phyloP scores from a whole-genome alignment of 2,329 filamentous ascomycete genomes.

The Monosporascus sp. region DNA sequence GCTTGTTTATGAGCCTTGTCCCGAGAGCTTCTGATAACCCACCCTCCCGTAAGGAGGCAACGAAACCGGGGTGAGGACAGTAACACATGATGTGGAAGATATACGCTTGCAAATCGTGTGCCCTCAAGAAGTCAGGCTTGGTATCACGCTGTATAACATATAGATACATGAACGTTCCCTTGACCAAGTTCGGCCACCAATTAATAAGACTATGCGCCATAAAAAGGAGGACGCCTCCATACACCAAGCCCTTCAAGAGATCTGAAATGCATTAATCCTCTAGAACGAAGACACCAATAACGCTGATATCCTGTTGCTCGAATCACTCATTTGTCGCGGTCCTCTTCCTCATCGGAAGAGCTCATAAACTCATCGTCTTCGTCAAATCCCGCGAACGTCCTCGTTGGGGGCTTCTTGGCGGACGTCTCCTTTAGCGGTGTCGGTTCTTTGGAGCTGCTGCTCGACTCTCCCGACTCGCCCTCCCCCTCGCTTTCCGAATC shows the following conservation, averaged over 20 bases:
- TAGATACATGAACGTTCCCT: no score
- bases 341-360: conserved; percentile 54
- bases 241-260: not conserved
- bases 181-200: no score
- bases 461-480: conserved; percentile 31
- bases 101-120: no score
- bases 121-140: no score
- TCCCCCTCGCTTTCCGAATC: conserved; percentile 28
- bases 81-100: no score
- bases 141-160: no score
- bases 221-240: no score
- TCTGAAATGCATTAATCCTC: not conserved
- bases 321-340: conserved; percentile 14
- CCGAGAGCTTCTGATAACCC: no score
- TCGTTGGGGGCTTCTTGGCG: conserved; percentile 31
- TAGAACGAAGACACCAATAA: not conserved
- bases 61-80: no score
- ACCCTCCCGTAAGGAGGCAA: no score
- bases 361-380: conserved; percentile 74
- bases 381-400: conserved; percentile 68
- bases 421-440: conserved; percentile 40
- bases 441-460: conserved; percentile 41
- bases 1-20: no score
- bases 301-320: not conserved
- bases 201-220: no score